These are phyloP conservation scores for Rhizoctonia solani DNA, from an alignment of 1,284 basidiomycete genomes.

Conservation along the genomic window DNA sequence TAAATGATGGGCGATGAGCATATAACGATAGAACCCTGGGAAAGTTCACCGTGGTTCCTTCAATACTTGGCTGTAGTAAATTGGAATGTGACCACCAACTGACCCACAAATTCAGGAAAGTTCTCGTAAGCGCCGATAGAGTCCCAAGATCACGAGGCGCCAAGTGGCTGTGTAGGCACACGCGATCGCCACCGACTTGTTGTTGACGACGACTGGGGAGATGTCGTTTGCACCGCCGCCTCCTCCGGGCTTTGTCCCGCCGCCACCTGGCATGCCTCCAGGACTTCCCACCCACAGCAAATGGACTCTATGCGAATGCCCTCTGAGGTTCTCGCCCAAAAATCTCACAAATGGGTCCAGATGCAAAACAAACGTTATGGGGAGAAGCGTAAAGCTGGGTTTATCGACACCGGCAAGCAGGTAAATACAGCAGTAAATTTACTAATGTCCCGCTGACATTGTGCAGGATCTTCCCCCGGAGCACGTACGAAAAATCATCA, in stretches of 20 bases:
- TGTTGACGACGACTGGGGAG: conserved; percentile 28
- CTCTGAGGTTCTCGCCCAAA: conserved; percentile 78
- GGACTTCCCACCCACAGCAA: conserved; percentile 42
- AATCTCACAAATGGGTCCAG: conserved; percentile 92
- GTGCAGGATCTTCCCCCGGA: conserved; percentile 83
- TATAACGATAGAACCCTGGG: no score
- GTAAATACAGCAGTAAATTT: conserved; percentile 50
- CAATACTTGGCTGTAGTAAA: no score
- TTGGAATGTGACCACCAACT: no score
- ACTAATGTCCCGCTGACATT: conserved; percentile 37
- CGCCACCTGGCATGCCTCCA: conserved; percentile 52
- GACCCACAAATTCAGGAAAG: no score
- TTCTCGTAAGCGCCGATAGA: no score
- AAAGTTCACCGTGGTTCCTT: no score
- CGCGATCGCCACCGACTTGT: neutral
- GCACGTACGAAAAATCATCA: conserved; percentile 96
- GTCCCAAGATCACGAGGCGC: no score
- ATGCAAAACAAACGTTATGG: conserved; percentile 91
- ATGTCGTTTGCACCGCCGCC: conserved; percentile 38
- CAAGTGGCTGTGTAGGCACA: neutral
- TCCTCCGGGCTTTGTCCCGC: conserved; percentile 54
- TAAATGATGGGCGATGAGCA: no score
- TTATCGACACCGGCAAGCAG: conserved; percentile 93
- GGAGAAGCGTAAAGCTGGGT: conserved; percentile 85
- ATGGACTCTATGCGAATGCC: conserved; percentile 55